Conservation (phyloP, 148 eudicot genomes). For the Spergularia bocconei region DNA sequence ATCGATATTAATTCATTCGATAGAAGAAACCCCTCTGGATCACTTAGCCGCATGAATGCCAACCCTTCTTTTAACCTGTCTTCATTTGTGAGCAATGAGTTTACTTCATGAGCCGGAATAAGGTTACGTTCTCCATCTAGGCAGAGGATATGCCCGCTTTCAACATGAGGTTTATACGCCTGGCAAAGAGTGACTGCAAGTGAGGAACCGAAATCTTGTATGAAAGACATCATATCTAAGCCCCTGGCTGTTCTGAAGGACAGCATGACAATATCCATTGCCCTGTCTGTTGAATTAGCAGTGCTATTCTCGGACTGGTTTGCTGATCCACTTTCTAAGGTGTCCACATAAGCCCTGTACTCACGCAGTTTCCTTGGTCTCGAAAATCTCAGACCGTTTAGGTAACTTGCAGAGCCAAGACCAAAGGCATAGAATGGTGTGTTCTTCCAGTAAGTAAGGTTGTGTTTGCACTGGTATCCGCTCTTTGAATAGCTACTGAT, state of each 20-base stretch:
- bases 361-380: constrained; percentile 79
- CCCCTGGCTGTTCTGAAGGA: constrained; percentile 86
- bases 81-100: constrained; percentile 40
- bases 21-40: constrained; percentile 91
- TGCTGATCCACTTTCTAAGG: constrained; percentile 49
- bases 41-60: constrained; percentile 70
- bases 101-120: constrained; percentile 37
- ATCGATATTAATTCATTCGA: constrained; percentile 87
- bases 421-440: constrained; percentile 73
- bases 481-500: constrained; percentile 84
- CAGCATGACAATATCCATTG: constrained; percentile 83
- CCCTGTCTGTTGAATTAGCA: constrained; percentile 54
- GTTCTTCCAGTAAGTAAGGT: constrained; percentile 78
- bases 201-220: constrained; percentile 56
- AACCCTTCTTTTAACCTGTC: constrained; percentile 28
- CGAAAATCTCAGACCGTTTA: constrained; percentile 71
- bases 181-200: constrained; percentile 46
- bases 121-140: constrained; percentile 56
- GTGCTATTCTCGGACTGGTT: constrained; percentile 18
- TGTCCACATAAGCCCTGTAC: constrained; percentile 54
- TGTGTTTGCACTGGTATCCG: constrained; percentile 85
- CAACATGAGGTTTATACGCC: constrained; percentile 57
- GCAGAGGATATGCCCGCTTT: constrained; percentile 77
- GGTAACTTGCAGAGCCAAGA: constrained; percentile 82
- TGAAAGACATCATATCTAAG: constrained; percentile 56